Evolutionary conservation across 176 grass and related monocot species (phyloP), one percentile per base, ranked within the genome.

Genomic region (Otatea glauca): DNA sequence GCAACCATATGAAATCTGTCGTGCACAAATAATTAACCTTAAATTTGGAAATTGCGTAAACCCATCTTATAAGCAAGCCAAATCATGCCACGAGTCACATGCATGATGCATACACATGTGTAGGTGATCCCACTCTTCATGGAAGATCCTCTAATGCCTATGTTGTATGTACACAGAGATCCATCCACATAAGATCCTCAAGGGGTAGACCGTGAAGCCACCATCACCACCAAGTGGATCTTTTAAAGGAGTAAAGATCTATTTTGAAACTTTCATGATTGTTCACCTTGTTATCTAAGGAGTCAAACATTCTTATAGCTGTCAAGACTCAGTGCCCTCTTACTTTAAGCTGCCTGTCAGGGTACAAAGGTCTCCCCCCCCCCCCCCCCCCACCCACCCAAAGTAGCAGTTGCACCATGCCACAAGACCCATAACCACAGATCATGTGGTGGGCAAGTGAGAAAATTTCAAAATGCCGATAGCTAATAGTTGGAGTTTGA

Each of bases 251-350:
- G 24, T 0, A 29, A 72, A 24, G 68, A 65, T 10, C 6, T 27
- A 44, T 47, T 24, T 74, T 74, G n/a, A 21, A 83, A 61, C 11
- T 12, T 69, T 76, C 42, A 17, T 48, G 3, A 49, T 80, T 68
- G 9, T 45, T 44, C 1, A 37, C 67, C n/a, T 21, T 39, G 12
- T 27, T 50, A 51, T 63, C 50, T 50, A 68, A 82, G 42, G n/a
- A 83, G 4, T 43, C 32, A 72, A 63, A 80, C 56, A 53, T 55
- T 34, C 15, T n/a, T 32, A 41, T 16, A n/a, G 16, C 17, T 23
- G 29, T 1, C 8, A 23, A 82, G 24, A 60, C 32, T 48, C 8
- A 17, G 34, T 71, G 66, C 37, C 20, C 59, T 70, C 51, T 78
- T 77, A 32, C 23, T 79, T 37, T 41, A 60, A 72, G 18, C 32